Evolutionary conservation across 192 early-diverging fungal genomes (phyloP).

Genomic region (Podila horticola): DNA sequence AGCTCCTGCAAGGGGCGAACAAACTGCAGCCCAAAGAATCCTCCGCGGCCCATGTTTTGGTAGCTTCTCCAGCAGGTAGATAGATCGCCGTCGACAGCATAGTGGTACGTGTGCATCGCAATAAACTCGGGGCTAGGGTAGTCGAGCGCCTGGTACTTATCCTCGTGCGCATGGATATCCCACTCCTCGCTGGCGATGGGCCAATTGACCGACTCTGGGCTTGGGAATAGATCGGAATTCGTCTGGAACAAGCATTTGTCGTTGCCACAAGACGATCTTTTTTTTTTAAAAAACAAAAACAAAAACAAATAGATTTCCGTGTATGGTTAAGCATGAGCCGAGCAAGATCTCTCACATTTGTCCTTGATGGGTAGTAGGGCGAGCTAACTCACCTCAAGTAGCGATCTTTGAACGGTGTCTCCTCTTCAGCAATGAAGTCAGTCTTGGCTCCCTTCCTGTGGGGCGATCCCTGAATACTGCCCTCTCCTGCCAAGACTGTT

Average conservation of each 20-base stretch:
- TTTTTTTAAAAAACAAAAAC: background rate
- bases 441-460: constrained; percentile 52
- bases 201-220: constrained; percentile 53
- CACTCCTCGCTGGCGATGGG: constrained; percentile 15
- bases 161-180: constrained; percentile 55
- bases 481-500: constrained; percentile 40
- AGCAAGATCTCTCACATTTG: too few species aligned
- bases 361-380: background rate
- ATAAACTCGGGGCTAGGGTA: constrained; percentile 53
- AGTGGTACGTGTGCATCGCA: constrained; percentile 59
- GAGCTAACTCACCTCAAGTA: constrained; percentile 47
- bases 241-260: constrained; percentile 66
- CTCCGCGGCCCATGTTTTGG: constrained; percentile 18
- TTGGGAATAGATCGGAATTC: constrained; percentile 61
- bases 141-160: constrained; percentile 49
- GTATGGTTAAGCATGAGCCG: too few species aligned
- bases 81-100: constrained; percentile 59
- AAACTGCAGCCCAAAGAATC: constrained; percentile 61
- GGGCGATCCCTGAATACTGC: constrained; percentile 55
- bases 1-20: constrained; percentile 46
- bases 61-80: constrained; percentile 64
- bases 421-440: constrained; percentile 59
- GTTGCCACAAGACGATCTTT: constrained; percentile 59
- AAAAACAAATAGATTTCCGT: background rate
- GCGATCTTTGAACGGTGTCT: constrained; percentile 54